phyloP scores from a whole-genome alignment of 176 grass and related monocot genomes.

The Paspalum notatum region DNA sequence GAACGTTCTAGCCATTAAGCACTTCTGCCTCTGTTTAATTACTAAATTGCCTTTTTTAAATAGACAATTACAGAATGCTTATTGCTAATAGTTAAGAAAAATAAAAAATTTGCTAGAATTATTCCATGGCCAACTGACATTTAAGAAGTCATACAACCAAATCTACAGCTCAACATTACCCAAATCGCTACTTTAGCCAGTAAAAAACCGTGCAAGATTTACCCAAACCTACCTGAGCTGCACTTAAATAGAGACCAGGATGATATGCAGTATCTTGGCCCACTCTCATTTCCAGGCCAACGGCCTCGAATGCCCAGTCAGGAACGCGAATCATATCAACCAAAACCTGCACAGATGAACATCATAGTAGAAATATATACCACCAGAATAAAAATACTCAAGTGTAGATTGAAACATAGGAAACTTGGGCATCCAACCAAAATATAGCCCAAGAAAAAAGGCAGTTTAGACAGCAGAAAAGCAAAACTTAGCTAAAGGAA shows the following conservation, averaged over 20 bases:
- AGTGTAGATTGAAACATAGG: background rate
- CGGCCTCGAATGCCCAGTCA: slow-evolving; percentile 96
- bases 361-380: slow-evolving; percentile 26
- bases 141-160: background rate
- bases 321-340: slow-evolving; percentile 98
- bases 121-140: background rate
- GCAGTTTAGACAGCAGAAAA: background rate
- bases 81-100: slow-evolving; percentile 10
- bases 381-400: slow-evolving; percentile 8
- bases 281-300: slow-evolving; percentile 91
- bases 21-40: background rate
- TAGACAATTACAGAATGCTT: slow-evolving; percentile 2
- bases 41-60: slow-evolving; percentile 2
- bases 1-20: background rate
- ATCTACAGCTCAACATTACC: background rate
- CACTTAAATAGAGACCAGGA: slow-evolving; percentile 94
- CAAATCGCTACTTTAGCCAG: background rate
- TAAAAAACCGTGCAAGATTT: background rate
- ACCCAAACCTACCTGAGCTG: slow-evolving; percentile 64
- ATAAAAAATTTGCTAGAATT: background rate
- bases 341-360: slow-evolving; percentile 65
- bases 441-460: background rate
- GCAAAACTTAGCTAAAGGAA: background rate
- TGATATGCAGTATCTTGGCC: slow-evolving; percentile 97
- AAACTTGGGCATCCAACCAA: background rate